Evolutionary conservation across 345 rosid genomes (phyloP), one percentile per base, ranked within the genome.

Genomic region (Cardiospermum halicacabum): DNA sequence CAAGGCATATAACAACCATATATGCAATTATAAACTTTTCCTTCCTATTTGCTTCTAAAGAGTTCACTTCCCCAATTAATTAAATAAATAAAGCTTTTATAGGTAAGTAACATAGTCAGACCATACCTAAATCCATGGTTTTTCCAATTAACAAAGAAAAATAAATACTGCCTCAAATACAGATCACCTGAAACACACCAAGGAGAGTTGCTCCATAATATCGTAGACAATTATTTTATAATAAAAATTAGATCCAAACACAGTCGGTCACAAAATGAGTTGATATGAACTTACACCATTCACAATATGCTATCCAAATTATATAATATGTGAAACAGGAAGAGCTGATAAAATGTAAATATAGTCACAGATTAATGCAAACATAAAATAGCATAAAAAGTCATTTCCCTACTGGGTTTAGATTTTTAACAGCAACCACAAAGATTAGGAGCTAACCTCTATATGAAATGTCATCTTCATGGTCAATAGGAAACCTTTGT

Each of bases 391-490:
- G 50, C 7, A 26, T 18, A 34, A 74, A 18, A 54, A 43, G 19
- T 27, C 31, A 40, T 54, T 56, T 34, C 51, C 40, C 11, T 53
- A 39, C 21, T 55, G 26, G n/a, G n/a, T 36, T 12, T 50, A 24
- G 12, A 27, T 42, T 25, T 15, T 18, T 27, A 3, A 65, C 40
- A n/a, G 40, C 69, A 25, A 51, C 3, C 1, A 22, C 37, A 24
- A 13, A 34, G 49, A 50, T 31, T 1, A 57, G 54, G 62, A 60
- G 22, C 72, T 49, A 53, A 84, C 92, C 85, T 62, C 60, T 72
- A 48, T 47, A 80, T 0, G 77, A 57, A 50, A 87, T 67, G 50
- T 75, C 78, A 50, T 87, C 87, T 63, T 78, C 84, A 56, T 70
- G 67, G 62, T 75, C 84, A 53, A 62, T 28, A 36, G 89, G 77